phyloP scores from a whole-genome alignment of 148 eudicot species.

The Rhododendron ferrugineum region DNA sequence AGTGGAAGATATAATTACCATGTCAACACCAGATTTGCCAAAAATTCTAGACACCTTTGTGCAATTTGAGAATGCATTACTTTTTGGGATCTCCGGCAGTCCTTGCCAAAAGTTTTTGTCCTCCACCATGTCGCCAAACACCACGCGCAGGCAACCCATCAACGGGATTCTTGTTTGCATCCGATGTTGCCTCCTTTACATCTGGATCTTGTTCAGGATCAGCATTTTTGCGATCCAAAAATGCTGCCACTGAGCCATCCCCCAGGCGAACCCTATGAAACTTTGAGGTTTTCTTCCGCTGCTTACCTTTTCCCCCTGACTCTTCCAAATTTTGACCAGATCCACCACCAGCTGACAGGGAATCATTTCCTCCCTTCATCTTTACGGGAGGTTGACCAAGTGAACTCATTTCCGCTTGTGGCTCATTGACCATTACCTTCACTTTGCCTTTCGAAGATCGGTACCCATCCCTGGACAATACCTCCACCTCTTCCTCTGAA shows the following conservation, averaged over 20 bases:
- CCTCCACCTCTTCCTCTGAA: conserved; percentile 66
- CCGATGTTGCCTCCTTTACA: conserved; percentile 14
- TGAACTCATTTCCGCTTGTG: conserved; percentile 18
- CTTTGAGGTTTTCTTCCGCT: conserved; percentile 78
- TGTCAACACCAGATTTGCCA: not conserved
- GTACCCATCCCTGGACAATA: conserved; percentile 75
- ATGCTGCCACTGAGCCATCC: conserved; percentile 57
- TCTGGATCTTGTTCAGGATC: conserved; percentile 33
- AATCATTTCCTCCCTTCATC: conserved; percentile 12
- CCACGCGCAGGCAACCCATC: conserved; percentile 50
- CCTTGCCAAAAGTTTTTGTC: conserved; percentile 56
- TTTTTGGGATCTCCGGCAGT: conserved; percentile 28
- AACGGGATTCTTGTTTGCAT: conserved; percentile 20
- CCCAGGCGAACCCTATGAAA: conserved; percentile 70
- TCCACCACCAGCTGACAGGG: conserved; percentile 16
- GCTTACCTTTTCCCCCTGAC: conserved; percentile 46
- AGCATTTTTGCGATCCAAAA: conserved; percentile 40
- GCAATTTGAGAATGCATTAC: not conserved
- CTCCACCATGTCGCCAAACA: conserved; percentile 76
- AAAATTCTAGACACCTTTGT: not conserved
- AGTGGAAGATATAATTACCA: not conserved
- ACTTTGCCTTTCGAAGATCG: conserved; percentile 55
- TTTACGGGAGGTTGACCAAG: conserved; percentile 18
- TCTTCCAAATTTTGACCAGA: conserved; percentile 26
- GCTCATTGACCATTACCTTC: conserved; percentile 22